These are phyloP conservation scores for Microbotryomycetes sp. DNA, from an alignment of 1,284 basidiomycete species.

Conservation along the genomic window DNA sequence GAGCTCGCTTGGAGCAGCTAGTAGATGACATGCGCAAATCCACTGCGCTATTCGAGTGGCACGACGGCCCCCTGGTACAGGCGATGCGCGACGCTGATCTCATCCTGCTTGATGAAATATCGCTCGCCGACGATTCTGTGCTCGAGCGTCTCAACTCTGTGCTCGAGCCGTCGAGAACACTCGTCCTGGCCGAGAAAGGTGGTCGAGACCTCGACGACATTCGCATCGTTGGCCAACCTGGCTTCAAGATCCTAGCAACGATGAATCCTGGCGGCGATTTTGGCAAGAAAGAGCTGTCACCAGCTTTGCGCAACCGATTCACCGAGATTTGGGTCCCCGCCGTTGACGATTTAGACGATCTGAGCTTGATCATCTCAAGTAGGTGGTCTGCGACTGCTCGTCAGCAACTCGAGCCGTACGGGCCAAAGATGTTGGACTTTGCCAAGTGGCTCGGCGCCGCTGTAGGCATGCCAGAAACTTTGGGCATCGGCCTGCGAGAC, in stretches of 20 bases:
- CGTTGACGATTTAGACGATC: slow-evolving; percentile 66
- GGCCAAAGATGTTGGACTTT: slow-evolving; percentile 66
- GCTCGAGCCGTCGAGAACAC: slow-evolving; percentile 77
- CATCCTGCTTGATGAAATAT: slow-evolving; percentile 93
- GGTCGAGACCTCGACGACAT: slow-evolving; percentile 65
- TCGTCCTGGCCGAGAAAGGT: slow-evolving; percentile 89
- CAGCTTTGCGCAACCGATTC: slow-evolving; percentile 93
- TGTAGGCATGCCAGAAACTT: slow-evolving; percentile 59
- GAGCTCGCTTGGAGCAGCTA: background rate
- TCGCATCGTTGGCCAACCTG: slow-evolving; percentile 55
- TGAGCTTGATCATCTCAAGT: slow-evolving; percentile 68
- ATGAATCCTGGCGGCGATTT: slow-evolving; percentile 99
- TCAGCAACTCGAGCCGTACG: slow-evolving; percentile 52
- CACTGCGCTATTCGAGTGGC: slow-evolving; percentile 89
- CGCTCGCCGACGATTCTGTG: slow-evolving; percentile 95
- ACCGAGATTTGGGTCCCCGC: slow-evolving; percentile 99
- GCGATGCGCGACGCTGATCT: slow-evolving; percentile 83
- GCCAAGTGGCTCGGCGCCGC: slow-evolving; percentile 66
- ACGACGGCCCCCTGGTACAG: slow-evolving; percentile 86
- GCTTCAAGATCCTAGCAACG: slow-evolving; percentile 88
- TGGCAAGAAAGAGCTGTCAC: slow-evolving; percentile 97
- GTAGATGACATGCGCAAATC: slow-evolving; percentile 44
- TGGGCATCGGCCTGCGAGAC: slow-evolving; percentile 67
- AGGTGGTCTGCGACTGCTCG: slow-evolving; percentile 56
- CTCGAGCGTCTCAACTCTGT: slow-evolving; percentile 96